These are phyloP conservation scores for Candida nemodendra DNA, from an alignment of 805 yeast species.

Conservation along the genomic window DNA sequence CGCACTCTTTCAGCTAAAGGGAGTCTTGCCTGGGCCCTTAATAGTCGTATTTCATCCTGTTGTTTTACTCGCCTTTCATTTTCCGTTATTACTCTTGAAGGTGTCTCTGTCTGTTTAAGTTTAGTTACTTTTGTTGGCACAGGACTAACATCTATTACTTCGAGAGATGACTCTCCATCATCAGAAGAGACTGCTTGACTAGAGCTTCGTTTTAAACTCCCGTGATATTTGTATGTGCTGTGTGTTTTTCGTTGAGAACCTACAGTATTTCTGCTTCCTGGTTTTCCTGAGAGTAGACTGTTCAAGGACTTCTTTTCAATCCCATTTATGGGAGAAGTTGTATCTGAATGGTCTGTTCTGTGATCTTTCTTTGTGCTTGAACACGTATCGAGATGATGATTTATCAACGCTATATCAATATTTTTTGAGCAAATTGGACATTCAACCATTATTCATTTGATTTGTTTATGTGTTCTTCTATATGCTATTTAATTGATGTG, in stretches of 20 bases:
- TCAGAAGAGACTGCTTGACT: slow-evolving; percentile 5
- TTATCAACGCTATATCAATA: slow-evolving; percentile 29
- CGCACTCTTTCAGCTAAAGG: slow-evolving; percentile 82
- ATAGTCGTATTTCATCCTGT: slow-evolving; percentile 18
- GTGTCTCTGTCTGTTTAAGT: background rate
- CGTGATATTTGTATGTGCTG: slow-evolving; percentile 15
- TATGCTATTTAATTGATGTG: background rate
- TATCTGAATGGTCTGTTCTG: slow-evolving; percentile 10
- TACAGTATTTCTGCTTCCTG: slow-evolving; percentile 1
- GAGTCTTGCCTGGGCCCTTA: slow-evolving; percentile 23
- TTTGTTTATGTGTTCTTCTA: slow-evolving; percentile 1
- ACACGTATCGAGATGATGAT: slow-evolving; percentile 36
- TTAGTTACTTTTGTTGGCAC: background rate
- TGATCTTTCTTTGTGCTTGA: slow-evolving; percentile 7
- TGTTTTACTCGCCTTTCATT: slow-evolving; percentile 10
- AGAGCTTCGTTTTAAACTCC: slow-evolving; percentile 7
- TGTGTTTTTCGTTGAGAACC: slow-evolving; percentile 8
- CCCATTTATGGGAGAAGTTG: slow-evolving; percentile 2
- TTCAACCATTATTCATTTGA: no score
- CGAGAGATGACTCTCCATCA: slow-evolving; percentile 3
- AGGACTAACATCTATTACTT: background rate
- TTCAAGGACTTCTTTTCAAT: slow-evolving; percentile 11
- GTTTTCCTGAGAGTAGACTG: slow-evolving; percentile 16
- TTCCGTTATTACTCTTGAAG: slow-evolving; percentile 3
- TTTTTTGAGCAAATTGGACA: slow-evolving; percentile 36